These are phyloP conservation scores for Glonium stellatum DNA, from an alignment of 495 filamentous ascomycete genomes.

Conservation along the genomic window DNA sequence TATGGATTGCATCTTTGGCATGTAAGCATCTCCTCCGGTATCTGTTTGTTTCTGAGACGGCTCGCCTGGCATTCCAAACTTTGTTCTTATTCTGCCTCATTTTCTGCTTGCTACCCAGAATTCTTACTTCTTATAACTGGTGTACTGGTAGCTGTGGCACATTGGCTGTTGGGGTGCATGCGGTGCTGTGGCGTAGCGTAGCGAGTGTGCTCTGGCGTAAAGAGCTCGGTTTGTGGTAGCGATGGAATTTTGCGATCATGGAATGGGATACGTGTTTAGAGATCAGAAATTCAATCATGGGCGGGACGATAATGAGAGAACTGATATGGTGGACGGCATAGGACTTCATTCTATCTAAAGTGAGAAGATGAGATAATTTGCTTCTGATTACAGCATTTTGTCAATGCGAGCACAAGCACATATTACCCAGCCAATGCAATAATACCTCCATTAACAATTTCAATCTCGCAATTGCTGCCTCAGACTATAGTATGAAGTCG, in stretches of 20 bases:
- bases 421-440: too few species aligned
- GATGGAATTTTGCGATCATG: neutral
- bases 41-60: neutral
- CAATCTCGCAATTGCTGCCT: too few species aligned
- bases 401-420: too few species aligned
- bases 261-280: neutral
- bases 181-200: neutral
- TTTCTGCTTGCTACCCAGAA: neutral
- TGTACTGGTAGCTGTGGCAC: conserved; percentile 1
- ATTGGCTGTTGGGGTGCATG: conserved; percentile 4
- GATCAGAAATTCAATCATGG: neutral
- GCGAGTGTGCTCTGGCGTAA: neutral
- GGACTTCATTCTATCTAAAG: too few species aligned
- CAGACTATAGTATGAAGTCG: too few species aligned
- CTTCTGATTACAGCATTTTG: too few species aligned
- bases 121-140: neutral
- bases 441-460: too few species aligned
- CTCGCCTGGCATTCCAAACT: neutral
- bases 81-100: neutral
- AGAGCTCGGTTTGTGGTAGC: neutral
- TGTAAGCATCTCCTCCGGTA: neutral
- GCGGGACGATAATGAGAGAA: too few species aligned
- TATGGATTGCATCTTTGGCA: neutral
- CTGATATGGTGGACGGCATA: too few species aligned
- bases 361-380: too few species aligned